Evolutionary conservation across 768 basidiomycete genomes (phyloP).

Genomic region (Kondoa malvinella): DNA sequence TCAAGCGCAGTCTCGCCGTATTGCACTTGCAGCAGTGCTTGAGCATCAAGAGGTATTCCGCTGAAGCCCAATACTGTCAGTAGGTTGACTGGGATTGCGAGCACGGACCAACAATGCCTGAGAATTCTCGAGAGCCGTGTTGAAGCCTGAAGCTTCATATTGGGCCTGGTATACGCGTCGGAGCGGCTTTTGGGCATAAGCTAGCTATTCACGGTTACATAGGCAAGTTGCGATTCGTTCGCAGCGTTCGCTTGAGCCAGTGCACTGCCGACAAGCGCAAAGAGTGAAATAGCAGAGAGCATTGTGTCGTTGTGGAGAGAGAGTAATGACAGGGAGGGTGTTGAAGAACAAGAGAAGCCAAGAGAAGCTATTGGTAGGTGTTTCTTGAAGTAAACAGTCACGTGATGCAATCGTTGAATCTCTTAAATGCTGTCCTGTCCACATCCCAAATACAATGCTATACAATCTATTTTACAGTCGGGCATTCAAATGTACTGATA

Average conservation of each 20-base stretch:
- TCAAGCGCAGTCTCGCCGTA: constrained; percentile 1
- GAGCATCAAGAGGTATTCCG: constrained; percentile 8
- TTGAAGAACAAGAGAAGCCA: too few species aligned
- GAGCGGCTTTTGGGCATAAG: neutral
- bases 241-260: neutral
- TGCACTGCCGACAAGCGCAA: neutral
- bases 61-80: neutral
- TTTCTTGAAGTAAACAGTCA: too few species aligned
- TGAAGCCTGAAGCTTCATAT: neutral
- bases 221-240: neutral
- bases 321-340: too few species aligned
- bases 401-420: neutral
- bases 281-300: neutral
- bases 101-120: neutral
- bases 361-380: too few species aligned
- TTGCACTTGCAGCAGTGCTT: constrained; percentile 5
- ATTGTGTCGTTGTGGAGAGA: too few species aligned
- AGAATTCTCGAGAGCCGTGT: constrained; percentile 1
- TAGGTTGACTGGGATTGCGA: neutral
- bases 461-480: neutral
- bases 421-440: neutral
- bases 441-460: neutral
- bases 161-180: neutral
- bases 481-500: constrained; percentile 2
- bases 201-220: neutral